A percentile compares a stretch with the other conserved stretches of the same genome.
Conservation (phyloP, 768 basidiomycete genomes). For the Lactarius quietus region DNA sequence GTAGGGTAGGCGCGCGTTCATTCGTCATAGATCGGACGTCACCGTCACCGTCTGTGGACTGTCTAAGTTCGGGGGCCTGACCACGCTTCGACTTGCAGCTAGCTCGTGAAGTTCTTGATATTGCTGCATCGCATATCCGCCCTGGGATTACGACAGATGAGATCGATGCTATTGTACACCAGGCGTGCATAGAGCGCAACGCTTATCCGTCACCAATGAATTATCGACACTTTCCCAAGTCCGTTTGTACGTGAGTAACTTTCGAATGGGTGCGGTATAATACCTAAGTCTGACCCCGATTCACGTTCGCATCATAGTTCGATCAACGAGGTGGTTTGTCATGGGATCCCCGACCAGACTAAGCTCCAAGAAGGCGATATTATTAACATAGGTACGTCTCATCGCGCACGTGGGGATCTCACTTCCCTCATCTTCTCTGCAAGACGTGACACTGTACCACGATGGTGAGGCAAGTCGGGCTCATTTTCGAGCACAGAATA, state of each 20-base stretch:
- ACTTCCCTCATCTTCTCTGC: conserved; percentile 14
- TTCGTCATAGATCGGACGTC: background rate
- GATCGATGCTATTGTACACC: conserved; percentile 90
- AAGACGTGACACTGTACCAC: conserved; percentile 79
- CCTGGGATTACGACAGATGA: conserved; percentile 97
- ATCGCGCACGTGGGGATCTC: conserved; percentile 11
- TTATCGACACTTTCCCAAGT: conserved; percentile 91
- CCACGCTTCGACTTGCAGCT: conserved; percentile 47
- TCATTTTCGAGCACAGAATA: conserved; percentile 4
- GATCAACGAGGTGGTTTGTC: conserved; percentile 94
- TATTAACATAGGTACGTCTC: conserved; percentile 76
- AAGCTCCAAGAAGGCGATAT: conserved; percentile 91
- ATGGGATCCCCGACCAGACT: conserved; percentile 90
- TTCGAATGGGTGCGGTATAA: conserved; percentile 7
- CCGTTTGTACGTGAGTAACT: conserved; percentile 83
- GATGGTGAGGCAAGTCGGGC: conserved; percentile 48
- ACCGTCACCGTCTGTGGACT: conserved; percentile 10
- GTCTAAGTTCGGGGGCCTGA: conserved; percentile 15
- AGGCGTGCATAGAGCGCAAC: conserved; percentile 84
- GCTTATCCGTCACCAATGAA: conserved; percentile 94
- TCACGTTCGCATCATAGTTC: conserved; percentile 49
- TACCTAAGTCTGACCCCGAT: background rate
- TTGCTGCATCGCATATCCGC: conserved; percentile 77
- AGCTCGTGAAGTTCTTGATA: conserved; percentile 87
- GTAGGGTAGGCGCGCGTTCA: conserved; percentile 50